Evolutionary conservation across 345 rosid genomes (phyloP).

Genomic region (Citrus trifoliata): DNA sequence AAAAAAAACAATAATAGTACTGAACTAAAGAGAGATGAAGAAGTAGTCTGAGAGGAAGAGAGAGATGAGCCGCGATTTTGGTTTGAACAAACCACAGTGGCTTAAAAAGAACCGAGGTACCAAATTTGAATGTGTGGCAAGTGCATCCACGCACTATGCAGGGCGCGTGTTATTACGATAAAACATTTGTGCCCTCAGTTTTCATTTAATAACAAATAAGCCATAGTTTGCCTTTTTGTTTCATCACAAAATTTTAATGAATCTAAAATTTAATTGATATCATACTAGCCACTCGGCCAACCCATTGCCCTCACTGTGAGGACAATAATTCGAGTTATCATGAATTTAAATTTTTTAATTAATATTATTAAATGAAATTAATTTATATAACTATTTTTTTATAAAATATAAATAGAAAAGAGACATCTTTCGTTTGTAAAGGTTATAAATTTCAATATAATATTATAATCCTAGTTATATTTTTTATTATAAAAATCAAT

Average conservation of each 20-base stretch:
- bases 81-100: slow-evolving; percentile 5
- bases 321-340: too few species aligned
- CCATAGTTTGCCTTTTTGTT: not conserved
- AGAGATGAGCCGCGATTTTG: slow-evolving; percentile 16
- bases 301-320: too few species aligned
- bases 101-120: slow-evolving; percentile 6
- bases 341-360: too few species aligned
- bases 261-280: too few species aligned
- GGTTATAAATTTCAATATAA: accelerated
- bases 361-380: too few species aligned
- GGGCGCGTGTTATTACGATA: not conserved
- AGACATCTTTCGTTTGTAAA: accelerated
- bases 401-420: accelerated
- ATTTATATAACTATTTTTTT: too few species aligned
- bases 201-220: not conserved
- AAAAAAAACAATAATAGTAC: not conserved
- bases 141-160: not conserved
- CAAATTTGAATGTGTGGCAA: slow-evolving; percentile 6
- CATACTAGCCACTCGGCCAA: too few species aligned
- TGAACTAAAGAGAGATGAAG: not conserved
- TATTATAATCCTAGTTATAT: accelerated
- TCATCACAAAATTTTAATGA: not conserved
- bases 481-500: too few species aligned
- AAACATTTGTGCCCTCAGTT: not conserved
- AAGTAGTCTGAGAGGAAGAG: not conserved